Evolutionary conservation across 768 basidiomycete genomes (phyloP).

Genomic region (Porphyrellus cyaneotinctus): DNA sequence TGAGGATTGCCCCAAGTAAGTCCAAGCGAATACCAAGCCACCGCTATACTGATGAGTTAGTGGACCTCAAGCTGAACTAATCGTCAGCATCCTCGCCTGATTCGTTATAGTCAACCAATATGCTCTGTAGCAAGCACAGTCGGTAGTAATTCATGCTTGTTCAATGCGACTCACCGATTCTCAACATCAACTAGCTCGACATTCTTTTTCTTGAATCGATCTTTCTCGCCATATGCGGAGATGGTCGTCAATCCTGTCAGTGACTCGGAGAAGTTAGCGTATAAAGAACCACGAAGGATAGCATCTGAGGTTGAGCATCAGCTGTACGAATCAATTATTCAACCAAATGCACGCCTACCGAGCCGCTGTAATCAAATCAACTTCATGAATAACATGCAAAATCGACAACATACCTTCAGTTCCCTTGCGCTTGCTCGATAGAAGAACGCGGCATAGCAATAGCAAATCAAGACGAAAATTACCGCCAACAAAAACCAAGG

Average conservation of each 20-base stretch:
- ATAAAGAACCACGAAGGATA: constrained; percentile 79
- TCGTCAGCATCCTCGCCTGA: constrained; percentile 42
- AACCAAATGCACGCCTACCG: constrained; percentile 33
- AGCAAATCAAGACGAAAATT: constrained; percentile 52
- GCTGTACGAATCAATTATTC: not conserved
- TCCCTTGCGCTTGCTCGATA: constrained; percentile 86
- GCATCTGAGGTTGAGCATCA: constrained; percentile 48
- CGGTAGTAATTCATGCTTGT: not conserved
- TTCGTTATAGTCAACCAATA: constrained; percentile 86
- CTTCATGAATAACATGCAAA: not conserved
- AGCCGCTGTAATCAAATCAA: constrained; percentile 42
- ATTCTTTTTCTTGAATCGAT: constrained; percentile 76
- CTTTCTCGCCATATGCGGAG: constrained; percentile 77
- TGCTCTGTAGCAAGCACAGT: constrained; percentile 40
- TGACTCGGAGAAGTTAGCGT: constrained; percentile 91
- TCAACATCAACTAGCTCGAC: constrained; percentile 74
- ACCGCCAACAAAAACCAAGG: constrained; percentile 86
- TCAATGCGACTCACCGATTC: constrained; percentile 51
- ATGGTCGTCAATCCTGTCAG: constrained; percentile 84
- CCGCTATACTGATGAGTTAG: constrained; percentile 37
- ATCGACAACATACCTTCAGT: constrained; percentile 54
- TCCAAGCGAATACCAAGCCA: constrained; percentile 93
- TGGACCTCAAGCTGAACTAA: not conserved
- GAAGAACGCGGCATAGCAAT: constrained; percentile 71
- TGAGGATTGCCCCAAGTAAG: constrained; percentile 67